Evolutionary conservation across 106 monocot genomes (phyloP).

Genomic region (Acorus calamus): DNA sequence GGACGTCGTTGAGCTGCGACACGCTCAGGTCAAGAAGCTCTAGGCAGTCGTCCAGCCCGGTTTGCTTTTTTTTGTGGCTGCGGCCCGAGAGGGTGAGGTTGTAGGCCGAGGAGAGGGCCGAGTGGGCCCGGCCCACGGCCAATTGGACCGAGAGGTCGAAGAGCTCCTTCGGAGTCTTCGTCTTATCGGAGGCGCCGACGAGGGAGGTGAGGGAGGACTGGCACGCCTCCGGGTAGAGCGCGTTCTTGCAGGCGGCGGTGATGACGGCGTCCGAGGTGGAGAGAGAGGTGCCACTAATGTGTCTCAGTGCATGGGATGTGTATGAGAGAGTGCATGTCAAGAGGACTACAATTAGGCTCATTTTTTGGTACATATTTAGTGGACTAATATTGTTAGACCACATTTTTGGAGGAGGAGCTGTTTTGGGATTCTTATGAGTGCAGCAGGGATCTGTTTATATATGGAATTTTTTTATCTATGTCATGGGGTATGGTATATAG

Average conservation of each 20-base stretch:
- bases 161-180: conserved; percentile 14
- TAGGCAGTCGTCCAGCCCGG: conserved; percentile 47
- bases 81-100: conserved; percentile 16
- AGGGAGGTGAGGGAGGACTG: conserved; percentile 16
- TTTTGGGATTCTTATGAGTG: too few relatives aligned
- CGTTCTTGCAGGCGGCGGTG: conserved; percentile 17
- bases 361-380: too few relatives aligned
- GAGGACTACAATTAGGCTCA: too few relatives aligned
- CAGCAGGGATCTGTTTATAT: too few relatives aligned
- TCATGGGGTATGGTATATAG: too few relatives aligned
- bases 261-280: conserved; percentile 1
- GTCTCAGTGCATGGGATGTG: too few relatives aligned
- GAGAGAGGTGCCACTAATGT: not conserved
- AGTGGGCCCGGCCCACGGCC: conserved; percentile 22
- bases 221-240: conserved; percentile 41
- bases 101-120: conserved; percentile 27
- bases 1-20: conserved; percentile 33
- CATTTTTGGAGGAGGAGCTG: too few relatives aligned
- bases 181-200: not conserved
- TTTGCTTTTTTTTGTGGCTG: not conserved
- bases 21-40: conserved; percentile 52
- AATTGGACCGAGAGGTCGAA: conserved; percentile 44
- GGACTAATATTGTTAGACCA: too few relatives aligned
- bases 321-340: too few relatives aligned
- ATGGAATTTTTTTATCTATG: too few relatives aligned